Conservation (phyloP, 108 stramenopile genomes). For the Skeletonema costatum region DNA sequence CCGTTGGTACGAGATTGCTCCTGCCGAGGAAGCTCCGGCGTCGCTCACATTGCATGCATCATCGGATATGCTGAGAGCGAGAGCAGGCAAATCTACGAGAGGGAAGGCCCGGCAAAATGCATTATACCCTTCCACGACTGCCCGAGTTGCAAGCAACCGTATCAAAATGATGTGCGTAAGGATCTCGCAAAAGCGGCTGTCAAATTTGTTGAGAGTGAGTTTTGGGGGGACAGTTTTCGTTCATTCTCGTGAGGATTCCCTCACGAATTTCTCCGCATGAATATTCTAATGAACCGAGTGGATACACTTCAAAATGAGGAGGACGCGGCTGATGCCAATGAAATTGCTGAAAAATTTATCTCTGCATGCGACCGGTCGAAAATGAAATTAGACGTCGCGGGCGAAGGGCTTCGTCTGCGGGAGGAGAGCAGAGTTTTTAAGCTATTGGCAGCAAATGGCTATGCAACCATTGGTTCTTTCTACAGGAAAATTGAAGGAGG, state of each 20-base stretch:
- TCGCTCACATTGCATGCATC: slow-evolving; percentile 9
- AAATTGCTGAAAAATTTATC: not conserved
- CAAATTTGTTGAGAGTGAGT: not conserved
- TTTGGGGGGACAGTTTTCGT: too few species aligned
- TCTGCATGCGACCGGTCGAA: not conserved
- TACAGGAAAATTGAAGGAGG: not conserved
- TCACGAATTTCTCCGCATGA: not conserved
- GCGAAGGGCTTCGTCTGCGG: too few species aligned
- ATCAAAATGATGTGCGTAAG: not conserved
- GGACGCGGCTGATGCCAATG: not conserved
- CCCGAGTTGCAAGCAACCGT: not conserved
- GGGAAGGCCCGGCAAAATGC: not conserved
- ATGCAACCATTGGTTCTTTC: not conserved
- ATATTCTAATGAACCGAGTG: not conserved
- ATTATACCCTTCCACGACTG: not conserved
- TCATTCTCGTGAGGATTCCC: not conserved
- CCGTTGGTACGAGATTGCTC: not conserved
- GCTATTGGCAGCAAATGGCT: not conserved
- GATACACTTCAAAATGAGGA: not conserved
- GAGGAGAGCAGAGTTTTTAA: too few species aligned
- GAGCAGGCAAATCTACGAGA: not conserved
- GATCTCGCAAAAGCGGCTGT: not conserved
- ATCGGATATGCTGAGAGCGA: not conserved
- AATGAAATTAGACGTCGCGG: too few species aligned
- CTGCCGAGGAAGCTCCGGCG: slow-evolving; percentile 3